Evolutionary conservation across 331 rosid genomes (phyloP).

Genomic region (Quercus lobata): DNA sequence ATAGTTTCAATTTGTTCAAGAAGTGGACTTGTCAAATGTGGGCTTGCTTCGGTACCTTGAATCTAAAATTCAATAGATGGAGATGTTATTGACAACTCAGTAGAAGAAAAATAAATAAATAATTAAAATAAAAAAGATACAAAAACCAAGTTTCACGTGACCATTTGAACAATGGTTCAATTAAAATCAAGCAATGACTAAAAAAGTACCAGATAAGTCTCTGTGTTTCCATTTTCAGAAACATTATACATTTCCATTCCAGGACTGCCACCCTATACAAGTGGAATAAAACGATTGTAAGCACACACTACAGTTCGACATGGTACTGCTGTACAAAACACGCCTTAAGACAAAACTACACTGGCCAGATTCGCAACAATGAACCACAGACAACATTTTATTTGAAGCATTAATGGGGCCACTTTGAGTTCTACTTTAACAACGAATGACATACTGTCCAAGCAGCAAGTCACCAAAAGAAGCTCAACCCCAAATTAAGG

Average conservation of each 20-base stretch:
- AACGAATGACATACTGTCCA: neutral
- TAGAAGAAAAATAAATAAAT: neutral
- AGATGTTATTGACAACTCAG: neutral
- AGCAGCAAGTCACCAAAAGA: neutral
- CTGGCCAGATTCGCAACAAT: neutral
- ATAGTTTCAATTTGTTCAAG: slow-evolving; percentile 55
- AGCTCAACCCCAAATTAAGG: neutral
- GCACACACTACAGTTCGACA: neutral
- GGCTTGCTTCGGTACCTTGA: slow-evolving; percentile 47
- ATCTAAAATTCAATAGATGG: slow-evolving; percentile 37
- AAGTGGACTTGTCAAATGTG: slow-evolving; percentile 42
- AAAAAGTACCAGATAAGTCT: slow-evolving; percentile 48
- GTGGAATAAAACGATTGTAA: slow-evolving; percentile 19
- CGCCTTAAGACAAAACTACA: neutral
- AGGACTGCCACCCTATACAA: slow-evolving; percentile 67
- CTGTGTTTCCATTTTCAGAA: slow-evolving; percentile 43
- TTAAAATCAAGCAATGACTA: neutral
- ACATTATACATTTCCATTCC: slow-evolving; percentile 61
- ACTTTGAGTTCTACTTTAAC: neutral
- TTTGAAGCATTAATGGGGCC: neutral
- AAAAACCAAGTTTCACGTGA: neutral
- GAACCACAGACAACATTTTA: neutral
- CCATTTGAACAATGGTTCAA: neutral
- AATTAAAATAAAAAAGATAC: neutral
- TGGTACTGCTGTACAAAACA: no score